These are phyloP conservation scores for Globisporangium nagaii DNA, from an alignment of 352 stramenopile genomes.

Conservation along the genomic window DNA sequence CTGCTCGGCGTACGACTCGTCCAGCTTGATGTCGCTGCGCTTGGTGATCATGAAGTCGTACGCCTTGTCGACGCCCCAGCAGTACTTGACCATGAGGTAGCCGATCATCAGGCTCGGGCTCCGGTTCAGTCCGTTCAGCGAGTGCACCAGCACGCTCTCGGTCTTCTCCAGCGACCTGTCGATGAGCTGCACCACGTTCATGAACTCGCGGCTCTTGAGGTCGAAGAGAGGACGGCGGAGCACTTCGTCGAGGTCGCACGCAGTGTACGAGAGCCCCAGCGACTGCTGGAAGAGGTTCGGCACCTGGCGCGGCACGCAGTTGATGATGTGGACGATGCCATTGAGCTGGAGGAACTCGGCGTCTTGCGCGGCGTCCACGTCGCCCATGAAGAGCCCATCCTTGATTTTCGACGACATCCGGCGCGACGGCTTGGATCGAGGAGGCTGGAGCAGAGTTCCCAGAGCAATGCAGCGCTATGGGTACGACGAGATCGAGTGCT, in stretches of 20 bases:
- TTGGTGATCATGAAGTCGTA: conserved; percentile 89
- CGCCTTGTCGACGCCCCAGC: conserved; percentile 90
- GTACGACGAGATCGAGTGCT: neutral
- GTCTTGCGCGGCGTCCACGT: conserved; percentile 90
- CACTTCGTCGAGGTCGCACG: conserved; percentile 67
- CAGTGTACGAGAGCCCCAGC: conserved; percentile 76
- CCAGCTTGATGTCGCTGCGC: conserved; percentile 78
- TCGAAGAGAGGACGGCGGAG: conserved; percentile 69
- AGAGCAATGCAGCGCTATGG: neutral
- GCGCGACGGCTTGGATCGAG: too few species aligned
- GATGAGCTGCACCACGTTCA: conserved; percentile 72
- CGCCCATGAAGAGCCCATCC: conserved; percentile 92
- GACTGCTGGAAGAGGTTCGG: conserved; percentile 90
- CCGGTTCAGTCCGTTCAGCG: conserved; percentile 72
- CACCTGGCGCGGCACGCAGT: conserved; percentile 87
- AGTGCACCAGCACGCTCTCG: conserved; percentile 88
- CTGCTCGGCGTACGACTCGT: conserved; percentile 74
- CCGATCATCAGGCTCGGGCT: conserved; percentile 81
- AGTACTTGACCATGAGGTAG: conserved; percentile 92
- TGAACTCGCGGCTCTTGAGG: conserved; percentile 82
- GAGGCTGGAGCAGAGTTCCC: too few species aligned
- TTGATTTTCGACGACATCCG: conserved; percentile 92
- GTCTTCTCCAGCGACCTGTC: conserved; percentile 75
- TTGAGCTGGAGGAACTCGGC: conserved; percentile 92
- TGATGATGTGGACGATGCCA: conserved; percentile 90